Base-by-base conservation (phyloP, 2,329 filamentous ascomycete genomes). In the Cordyceps javanica region DNA sequence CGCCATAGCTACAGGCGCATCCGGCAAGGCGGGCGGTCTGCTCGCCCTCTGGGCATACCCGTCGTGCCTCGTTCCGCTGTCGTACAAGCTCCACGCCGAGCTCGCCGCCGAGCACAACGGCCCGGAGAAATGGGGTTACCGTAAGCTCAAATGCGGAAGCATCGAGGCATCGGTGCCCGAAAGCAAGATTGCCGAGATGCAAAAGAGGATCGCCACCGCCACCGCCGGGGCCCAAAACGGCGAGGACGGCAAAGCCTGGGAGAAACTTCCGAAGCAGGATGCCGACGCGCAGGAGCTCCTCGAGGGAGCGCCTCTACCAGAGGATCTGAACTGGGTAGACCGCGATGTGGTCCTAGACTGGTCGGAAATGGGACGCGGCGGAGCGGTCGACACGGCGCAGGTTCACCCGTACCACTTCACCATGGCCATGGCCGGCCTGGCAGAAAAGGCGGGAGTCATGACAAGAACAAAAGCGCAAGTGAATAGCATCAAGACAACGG, bases 341-440 rank as follows among this genome's bases (percentile, higher is more conserved):
- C 74, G 80, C 1, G 82, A 86, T 5, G 75, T 86, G 2, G 74
- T 96, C 23, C 75, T 76, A 55, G 77, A 78, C 21, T 97, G 96
- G 72, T 84, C 90, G 34, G 85, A 88, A 68, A 97, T 97, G 91
- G 91, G 90, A 25, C 63, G 68, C 1, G 75, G 76, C 2, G 86
- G 84, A 3, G 83, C 85, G 0, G 81, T 80, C 1, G 89, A 91
- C 60, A 97, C 94, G 1, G 90, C 94, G 0, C 94, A 99, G 72
- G 93, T 97, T 3, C 93, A 99, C 67, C 94, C 94, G 0, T 89
- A 87, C 61, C 86, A 91, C 45, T 97, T 99, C 68, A 97, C 94
- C 0, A 93, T 84, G 0, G 80, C 86, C 16, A 95, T 97, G 72
- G 90, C 89, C 5, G 77, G 83, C 42, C 78, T 97, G 13, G 91